Evolutionary conservation across 495 filamentous ascomycete genomes (phyloP).

Genomic region (Aspergillus coremiiformis): DNA sequence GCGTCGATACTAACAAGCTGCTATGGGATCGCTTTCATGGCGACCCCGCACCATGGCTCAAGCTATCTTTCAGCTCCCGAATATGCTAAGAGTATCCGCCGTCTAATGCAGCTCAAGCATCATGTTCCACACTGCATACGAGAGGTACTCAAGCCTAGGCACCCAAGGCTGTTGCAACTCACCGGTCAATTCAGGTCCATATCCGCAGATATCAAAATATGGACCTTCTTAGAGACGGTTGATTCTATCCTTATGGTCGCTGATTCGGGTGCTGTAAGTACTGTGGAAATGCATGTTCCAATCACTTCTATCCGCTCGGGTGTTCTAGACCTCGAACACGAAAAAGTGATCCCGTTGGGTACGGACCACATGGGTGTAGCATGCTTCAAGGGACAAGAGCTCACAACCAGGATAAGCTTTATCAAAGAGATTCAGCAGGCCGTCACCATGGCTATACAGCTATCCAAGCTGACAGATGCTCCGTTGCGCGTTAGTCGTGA

Average conservation of each 20-base stretch:
- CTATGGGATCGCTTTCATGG: constrained; percentile 54
- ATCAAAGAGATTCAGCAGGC: constrained; percentile 41
- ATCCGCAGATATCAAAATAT: constrained; percentile 56
- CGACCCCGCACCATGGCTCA: constrained; percentile 57
- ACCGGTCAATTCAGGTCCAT: constrained; percentile 52
- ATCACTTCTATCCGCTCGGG: constrained; percentile 58
- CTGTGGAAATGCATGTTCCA: constrained; percentile 43
- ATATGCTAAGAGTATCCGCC: constrained; percentile 47
- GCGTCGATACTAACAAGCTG: constrained; percentile 47
- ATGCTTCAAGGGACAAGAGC: constrained; percentile 47
- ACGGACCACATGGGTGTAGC: constrained; percentile 52
- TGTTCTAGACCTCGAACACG: constrained; percentile 46
- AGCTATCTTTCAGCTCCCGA: constrained; percentile 55
- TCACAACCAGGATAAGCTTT: constrained; percentile 40
- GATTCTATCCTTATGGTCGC: constrained; percentile 50
- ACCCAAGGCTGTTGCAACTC: constrained; percentile 38
- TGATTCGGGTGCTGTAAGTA: constrained; percentile 24
- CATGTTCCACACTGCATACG: constrained; percentile 44
- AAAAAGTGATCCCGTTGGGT: constrained; percentile 49
- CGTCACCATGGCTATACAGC: constrained; percentile 36
- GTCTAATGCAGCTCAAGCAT: constrained; percentile 47
- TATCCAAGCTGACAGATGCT: constrained; percentile 32
- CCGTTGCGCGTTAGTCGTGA: constrained; percentile 39
- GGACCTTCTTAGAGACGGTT: constrained; percentile 58
- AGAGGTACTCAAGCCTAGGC: constrained; percentile 44